phyloP scores from a whole-genome alignment of 345 rosid genomes.

The Salix udensis region DNA sequence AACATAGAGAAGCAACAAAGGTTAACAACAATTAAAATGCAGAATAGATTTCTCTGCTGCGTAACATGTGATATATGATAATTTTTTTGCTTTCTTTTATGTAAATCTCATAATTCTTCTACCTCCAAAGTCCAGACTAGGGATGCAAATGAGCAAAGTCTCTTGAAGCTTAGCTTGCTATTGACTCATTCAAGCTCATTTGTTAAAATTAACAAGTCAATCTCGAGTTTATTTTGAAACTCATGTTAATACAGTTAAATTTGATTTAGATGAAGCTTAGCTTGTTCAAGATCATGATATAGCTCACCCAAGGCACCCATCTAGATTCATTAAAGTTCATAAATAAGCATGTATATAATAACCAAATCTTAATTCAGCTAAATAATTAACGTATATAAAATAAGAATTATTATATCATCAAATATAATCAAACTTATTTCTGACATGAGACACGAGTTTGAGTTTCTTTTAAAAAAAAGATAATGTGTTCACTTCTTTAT shows the following conservation, averaged over 20 bases:
- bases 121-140: neutral
- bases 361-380: neutral
- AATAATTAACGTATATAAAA: neutral
- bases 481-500: neutral
- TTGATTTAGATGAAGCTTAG: neutral
- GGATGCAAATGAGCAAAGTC: neutral
- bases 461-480: neutral
- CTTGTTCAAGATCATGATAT: neutral
- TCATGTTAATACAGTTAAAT: neutral
- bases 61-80: neutral
- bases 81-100: neutral
- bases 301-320: neutral
- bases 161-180: neutral
- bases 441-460: neutral
- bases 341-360: neutral
- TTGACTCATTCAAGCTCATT: neutral
- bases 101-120: neutral
- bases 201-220: neutral
- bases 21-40: neutral
- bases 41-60: neutral
- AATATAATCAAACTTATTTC: neutral
- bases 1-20: constrained; percentile 17
- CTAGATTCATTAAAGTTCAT: neutral
- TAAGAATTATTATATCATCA: neutral
- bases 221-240: neutral